Percentiles rank a stretch among this genome's conserved stretches.
Evolutionary conservation across 1,284 basidiomycete species (phyloP).

Genomic region (Rhizoctonia solani): DNA sequence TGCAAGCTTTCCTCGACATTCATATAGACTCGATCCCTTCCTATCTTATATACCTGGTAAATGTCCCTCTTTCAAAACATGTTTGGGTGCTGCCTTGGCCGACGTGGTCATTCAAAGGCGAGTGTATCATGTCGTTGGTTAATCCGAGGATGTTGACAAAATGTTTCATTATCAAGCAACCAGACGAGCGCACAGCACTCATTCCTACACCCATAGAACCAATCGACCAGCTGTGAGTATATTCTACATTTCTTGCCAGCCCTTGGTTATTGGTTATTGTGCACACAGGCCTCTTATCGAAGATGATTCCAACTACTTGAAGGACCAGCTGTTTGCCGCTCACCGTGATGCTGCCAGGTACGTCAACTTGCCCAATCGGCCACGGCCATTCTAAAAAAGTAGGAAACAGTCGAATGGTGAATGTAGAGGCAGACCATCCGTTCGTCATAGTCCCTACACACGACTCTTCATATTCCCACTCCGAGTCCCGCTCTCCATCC

Average conservation of each 20-base stretch:
- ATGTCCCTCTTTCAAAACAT: slow-evolving; percentile 35
- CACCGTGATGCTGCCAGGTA: slow-evolving; percentile 26
- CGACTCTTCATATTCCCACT: slow-evolving; percentile 28
- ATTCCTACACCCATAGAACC: slow-evolving; percentile 6
- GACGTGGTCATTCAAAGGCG: background rate
- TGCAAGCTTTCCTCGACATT: slow-evolving; percentile 30
- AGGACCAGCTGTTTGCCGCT: slow-evolving; percentile 30
- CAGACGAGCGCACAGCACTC: slow-evolving; percentile 29
- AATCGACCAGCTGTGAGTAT: slow-evolving; percentile 23
- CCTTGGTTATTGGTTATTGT: background rate
- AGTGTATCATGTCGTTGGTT: slow-evolving; percentile 1
- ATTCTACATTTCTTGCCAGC: background rate
- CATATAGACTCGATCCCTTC: slow-evolving; percentile 31
- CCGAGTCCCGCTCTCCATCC: slow-evolving; percentile 29
- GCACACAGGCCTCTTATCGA: slow-evolving; percentile 8
- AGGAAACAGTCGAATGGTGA: slow-evolving; percentile 22
- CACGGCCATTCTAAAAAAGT: no score
- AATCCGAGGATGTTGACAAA: background rate
- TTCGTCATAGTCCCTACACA: slow-evolving; percentile 22
- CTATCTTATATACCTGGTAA: slow-evolving; percentile 28
- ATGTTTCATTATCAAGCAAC: slow-evolving; percentile 15
- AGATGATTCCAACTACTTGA: slow-evolving; percentile 19
- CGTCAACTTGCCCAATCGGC: background rate
- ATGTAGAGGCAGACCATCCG: slow-evolving; percentile 28
- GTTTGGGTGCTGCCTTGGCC: slow-evolving; percentile 32